Percentiles rank a stretch among this genome's conserved stretches.
Conservation (phyloP, 192 early-diverging fungal species). For the Mortierella hygrophila region DNA sequence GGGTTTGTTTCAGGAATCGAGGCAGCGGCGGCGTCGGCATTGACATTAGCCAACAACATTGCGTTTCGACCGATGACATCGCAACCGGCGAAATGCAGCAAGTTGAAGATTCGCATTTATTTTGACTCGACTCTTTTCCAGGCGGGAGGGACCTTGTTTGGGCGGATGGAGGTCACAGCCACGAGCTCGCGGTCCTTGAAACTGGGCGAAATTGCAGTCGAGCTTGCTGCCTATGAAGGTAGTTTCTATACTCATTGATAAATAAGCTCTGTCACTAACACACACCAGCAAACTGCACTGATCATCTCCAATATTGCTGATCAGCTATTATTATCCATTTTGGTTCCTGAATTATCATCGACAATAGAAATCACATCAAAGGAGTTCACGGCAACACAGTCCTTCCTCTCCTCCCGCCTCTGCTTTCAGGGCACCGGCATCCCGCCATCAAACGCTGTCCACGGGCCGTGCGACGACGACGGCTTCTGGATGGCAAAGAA, state of each 20-base stretch:
- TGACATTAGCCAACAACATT: slow-evolving; percentile 57
- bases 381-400: slow-evolving; percentile 60
- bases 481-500: slow-evolving; percentile 74
- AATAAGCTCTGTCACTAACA: neutral
- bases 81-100: slow-evolving; percentile 67
- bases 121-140: slow-evolving; percentile 71
- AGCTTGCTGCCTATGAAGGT: slow-evolving; percentile 75
- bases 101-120: slow-evolving; percentile 69
- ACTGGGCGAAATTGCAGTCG: slow-evolving; percentile 73
- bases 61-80: slow-evolving; percentile 68
- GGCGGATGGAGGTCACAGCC: slow-evolving; percentile 65
- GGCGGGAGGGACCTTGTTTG: slow-evolving; percentile 68
- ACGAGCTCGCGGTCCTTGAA: slow-evolving; percentile 60
- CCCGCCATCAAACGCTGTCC: slow-evolving; percentile 70
- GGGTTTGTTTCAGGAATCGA: slow-evolving; percentile 54
- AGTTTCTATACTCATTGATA: neutral
- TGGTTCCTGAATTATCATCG: slow-evolving; percentile 39
- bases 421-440: slow-evolving; percentile 69
- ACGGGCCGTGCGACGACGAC: slow-evolving; percentile 60
- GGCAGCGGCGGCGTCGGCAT: slow-evolving; percentile 40
- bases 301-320: neutral
- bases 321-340: slow-evolving; percentile 9
- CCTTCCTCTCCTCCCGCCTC: slow-evolving; percentile 65
- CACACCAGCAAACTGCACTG: neutral
- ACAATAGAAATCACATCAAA: slow-evolving; percentile 59